phyloP scores from a whole-genome alignment of 257 asterid genomes.

The Rehmannia glutinosa region DNA sequence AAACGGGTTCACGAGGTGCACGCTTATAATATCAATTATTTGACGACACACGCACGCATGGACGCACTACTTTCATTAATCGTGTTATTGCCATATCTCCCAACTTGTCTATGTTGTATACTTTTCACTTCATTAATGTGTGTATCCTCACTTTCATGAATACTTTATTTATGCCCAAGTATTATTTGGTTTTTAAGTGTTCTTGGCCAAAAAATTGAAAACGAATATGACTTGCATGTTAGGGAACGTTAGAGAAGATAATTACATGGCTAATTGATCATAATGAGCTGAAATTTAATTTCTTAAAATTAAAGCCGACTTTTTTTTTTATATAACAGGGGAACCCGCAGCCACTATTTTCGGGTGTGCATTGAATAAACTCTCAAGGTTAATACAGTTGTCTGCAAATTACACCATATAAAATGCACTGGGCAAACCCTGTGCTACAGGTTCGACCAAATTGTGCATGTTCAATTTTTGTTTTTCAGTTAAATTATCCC shows the following conservation, averaged over 20 bases:
- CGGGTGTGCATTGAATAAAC: too few relatives aligned
- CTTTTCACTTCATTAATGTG: conserved; percentile 6
- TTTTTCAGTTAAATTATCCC: too few relatives aligned
- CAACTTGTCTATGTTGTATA: not conserved
- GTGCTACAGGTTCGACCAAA: too few relatives aligned
- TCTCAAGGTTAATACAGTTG: too few relatives aligned
- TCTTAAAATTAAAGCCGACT: not conserved
- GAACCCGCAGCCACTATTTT: too few relatives aligned
- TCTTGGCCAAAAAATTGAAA: not conserved
- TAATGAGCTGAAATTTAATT: not conserved
- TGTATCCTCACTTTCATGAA: not conserved
- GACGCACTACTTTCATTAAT: not conserved
- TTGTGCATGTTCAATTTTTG: too few relatives aligned
- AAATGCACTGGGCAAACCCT: too few relatives aligned
- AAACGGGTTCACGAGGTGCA: conserved; percentile 18
- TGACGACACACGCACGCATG: conserved; percentile 22
- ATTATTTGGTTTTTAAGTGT: too few relatives aligned
- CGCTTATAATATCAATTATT: conserved; percentile 12
- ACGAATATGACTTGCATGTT: not conserved
- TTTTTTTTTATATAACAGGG: too few relatives aligned
- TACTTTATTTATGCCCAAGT: not conserved
- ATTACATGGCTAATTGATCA: too few relatives aligned
- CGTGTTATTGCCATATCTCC: not conserved
- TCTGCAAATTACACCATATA: too few relatives aligned
- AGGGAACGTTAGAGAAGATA: too few relatives aligned